Percentiles rank a stretch among this genome's conserved stretches.
Evolutionary conservation across 225 moss, liverwort and hornwort genomes (phyloP).

Genomic region (Marchantia paleacea): DNA sequence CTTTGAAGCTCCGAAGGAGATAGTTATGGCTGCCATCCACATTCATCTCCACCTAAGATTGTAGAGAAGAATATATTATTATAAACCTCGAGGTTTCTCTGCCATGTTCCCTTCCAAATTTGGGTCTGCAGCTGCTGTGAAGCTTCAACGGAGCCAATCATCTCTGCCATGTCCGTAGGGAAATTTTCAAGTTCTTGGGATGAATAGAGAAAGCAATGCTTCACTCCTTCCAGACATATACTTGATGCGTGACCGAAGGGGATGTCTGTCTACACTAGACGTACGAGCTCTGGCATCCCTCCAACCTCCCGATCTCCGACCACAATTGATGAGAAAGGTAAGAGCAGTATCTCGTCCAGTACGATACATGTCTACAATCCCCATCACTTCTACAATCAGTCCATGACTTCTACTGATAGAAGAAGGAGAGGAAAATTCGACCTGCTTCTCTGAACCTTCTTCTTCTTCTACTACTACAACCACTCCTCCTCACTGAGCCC

Average conservation of each 20-base stretch:
- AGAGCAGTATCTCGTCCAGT: neutral
- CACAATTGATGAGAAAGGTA: neutral
- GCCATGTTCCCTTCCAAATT: neutral
- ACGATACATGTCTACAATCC: neutral
- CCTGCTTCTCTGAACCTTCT: neutral
- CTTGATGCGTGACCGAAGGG: too few relatives aligned
- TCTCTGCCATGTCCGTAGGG: neutral
- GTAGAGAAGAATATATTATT: neutral
- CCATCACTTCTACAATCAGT: neutral
- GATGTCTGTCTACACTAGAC: neutral
- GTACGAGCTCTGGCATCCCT: neutral
- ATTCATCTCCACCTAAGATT: neutral
- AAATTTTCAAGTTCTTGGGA: neutral
- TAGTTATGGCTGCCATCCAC: too few relatives aligned
- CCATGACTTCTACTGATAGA: neutral
- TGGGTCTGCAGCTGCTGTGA: neutral
- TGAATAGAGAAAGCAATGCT: neutral
- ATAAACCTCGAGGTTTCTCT: neutral
- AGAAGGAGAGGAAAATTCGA: neutral
- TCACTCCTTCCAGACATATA: neutral
- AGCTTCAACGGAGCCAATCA: neutral
- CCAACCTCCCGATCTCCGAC: neutral
- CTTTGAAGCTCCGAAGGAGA: too few relatives aligned
- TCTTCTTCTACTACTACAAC: neutral
- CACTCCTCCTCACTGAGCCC: neutral